Percentiles rank a stretch among this genome's conserved stretches.
Conservation (phyloP, 371 early-diverging fungal genomes). For the Globomyces sp. region DNA sequence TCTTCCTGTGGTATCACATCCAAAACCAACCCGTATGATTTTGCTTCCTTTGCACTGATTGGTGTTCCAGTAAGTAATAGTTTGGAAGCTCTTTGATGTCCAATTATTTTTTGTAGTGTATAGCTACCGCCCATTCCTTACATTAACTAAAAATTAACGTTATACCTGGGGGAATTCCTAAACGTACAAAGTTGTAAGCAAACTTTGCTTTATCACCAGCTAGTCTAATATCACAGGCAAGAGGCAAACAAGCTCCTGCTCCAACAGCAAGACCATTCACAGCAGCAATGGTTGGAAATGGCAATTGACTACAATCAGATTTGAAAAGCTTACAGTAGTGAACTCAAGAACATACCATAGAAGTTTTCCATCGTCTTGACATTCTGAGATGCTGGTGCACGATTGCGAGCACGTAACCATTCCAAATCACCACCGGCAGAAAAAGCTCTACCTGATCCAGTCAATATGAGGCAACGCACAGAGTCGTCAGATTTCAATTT, state of each 20-base stretch:
- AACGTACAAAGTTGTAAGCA: conserved; percentile 39
- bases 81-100: conserved; percentile 27
- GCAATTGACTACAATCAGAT: conserved; percentile 1
- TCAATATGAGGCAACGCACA: conserved; percentile 30
- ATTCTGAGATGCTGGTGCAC: conserved; percentile 21
- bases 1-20: neutral
- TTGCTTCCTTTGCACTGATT: conserved; percentile 30
- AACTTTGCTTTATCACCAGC: conserved; percentile 26
- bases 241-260: conserved; percentile 36
- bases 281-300: conserved; percentile 39
- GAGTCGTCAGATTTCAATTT: conserved; percentile 14
- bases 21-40: conserved; percentile 28
- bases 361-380: conserved; percentile 35
- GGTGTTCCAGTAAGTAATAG: conserved; percentile 41
- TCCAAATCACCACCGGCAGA: conserved; percentile 38
- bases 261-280: conserved; percentile 38
- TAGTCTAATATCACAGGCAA: conserved; percentile 35
- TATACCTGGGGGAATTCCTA: conserved; percentile 38
- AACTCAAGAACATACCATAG: conserved; percentile 28
- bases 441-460: conserved; percentile 34
- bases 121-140: conserved; percentile 27
- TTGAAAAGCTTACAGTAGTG: conserved; percentile 9
- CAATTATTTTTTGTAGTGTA: conserved; percentile 19
- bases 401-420: conserved; percentile 29
- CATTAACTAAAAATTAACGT: too few species aligned